A percentile compares a stretch with the other conserved stretches of the same genome.
Evolutionary conservation across 192 early-diverging fungal species (phyloP).

Genomic region (Dissophora globulifera): DNA sequence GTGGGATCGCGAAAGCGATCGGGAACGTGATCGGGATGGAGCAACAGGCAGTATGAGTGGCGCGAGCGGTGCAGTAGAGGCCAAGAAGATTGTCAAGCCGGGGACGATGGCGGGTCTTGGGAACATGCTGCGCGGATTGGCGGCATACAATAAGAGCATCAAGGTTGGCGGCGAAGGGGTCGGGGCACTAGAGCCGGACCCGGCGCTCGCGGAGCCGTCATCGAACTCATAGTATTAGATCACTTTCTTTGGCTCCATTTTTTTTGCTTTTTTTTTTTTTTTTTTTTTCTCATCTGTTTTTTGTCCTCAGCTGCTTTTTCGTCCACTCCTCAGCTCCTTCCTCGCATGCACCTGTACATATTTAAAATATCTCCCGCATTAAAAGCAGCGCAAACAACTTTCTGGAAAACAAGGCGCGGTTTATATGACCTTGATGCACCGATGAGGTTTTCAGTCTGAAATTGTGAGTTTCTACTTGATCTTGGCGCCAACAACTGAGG

Average conservation of each 20-base stretch:
- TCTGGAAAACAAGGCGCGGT: no score
- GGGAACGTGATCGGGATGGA: neutral
- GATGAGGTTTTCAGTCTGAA: no score
- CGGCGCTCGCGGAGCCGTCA: no score
- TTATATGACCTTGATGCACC: no score
- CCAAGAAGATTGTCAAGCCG: slow-evolving; percentile 34
- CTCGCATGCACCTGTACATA: neutral
- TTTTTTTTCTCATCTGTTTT: slow-evolving; percentile 17
- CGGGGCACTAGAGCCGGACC: neutral
- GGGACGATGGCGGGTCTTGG: slow-evolving; percentile 35
- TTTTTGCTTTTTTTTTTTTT: slow-evolving; percentile 12
- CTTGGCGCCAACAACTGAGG: slow-evolving; percentile 71
- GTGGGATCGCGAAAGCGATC: no score
- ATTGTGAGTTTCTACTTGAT: slow-evolving; percentile 84
- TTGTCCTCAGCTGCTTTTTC: neutral
- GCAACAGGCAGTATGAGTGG: no score
- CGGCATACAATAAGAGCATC: slow-evolving; percentile 43
- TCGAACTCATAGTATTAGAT: no score
- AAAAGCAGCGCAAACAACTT: no score
- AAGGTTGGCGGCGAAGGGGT: slow-evolving; percentile 44
- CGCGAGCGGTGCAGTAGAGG: neutral
- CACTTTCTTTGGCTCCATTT: slow-evolving; percentile 8
- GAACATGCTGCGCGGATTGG: slow-evolving; percentile 42
- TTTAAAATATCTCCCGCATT: neutral
- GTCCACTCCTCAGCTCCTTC: neutral